Conservation (phyloP, 345 rosid genomes). For the Gossypium bickii region DNA sequence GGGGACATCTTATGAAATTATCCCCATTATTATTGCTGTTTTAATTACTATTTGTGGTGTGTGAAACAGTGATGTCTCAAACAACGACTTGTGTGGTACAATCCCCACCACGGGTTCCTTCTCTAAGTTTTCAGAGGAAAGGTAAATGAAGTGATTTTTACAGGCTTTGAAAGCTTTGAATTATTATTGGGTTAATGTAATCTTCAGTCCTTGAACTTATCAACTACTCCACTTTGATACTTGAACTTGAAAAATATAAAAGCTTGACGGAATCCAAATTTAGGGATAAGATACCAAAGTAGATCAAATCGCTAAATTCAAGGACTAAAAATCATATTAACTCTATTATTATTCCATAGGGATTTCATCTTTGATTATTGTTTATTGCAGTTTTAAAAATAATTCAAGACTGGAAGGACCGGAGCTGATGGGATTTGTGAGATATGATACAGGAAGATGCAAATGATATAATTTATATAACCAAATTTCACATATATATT, state of each 20-base stretch:
- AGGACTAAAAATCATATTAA: too few relatives aligned
- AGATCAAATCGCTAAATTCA: too few relatives aligned
- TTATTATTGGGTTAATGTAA: background rate
- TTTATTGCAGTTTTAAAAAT: conserved; percentile 40
- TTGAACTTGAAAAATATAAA: too few relatives aligned
- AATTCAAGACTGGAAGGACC: conserved; percentile 70
- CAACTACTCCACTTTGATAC: too few relatives aligned
- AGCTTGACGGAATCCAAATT: too few relatives aligned
- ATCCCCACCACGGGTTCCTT: conserved; percentile 61
- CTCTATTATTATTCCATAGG: too few relatives aligned
- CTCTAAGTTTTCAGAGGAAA: conserved; percentile 58
- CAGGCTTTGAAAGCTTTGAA: background rate
- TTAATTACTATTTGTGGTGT: conserved; percentile 3
- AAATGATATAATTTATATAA: conserved; percentile 18
- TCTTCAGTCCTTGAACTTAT: too few relatives aligned
- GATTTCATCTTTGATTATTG: background rate
- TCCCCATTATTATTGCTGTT: background rate
- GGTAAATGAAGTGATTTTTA: conserved; percentile 26
- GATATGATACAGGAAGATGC: conserved; percentile 54
- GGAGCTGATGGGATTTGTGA: conserved; percentile 72
- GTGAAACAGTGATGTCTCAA: conserved; percentile 49
- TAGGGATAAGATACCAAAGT: too few relatives aligned
- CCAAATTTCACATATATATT: conserved; percentile 13
- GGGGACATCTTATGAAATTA: too few relatives aligned
- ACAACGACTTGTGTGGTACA: conserved; percentile 69